phyloP scores from a whole-genome alignment of 2,329 filamentous ascomycete genomes.

The Colletotrichum euphorbiae region DNA sequence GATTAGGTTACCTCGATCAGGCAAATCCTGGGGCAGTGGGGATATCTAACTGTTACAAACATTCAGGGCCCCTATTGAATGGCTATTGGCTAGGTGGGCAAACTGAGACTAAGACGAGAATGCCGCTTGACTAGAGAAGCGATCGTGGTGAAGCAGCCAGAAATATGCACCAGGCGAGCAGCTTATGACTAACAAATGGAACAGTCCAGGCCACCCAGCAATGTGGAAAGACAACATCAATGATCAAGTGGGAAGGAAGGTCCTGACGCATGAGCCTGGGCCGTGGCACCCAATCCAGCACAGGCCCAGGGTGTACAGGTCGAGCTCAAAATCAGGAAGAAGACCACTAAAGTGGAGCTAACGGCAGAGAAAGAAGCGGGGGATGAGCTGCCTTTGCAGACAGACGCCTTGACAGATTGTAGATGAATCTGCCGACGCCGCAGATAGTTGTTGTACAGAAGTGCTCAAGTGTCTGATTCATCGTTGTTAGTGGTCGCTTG shows the following conservation, averaged over 20 bases:
- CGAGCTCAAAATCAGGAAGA: neutral
- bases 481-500: neutral
- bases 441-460: neutral
- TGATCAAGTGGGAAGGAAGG: neutral
- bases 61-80: too few species aligned
- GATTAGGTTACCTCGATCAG: too few species aligned
- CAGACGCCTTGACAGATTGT: neutral
- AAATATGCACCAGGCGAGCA: neutral
- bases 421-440: too few species aligned
- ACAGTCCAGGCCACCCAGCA: constrained; percentile 32
- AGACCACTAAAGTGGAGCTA: neutral
- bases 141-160: neutral
- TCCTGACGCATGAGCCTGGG: constrained; percentile 6
- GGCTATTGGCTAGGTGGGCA: too few species aligned
- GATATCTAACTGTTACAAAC: too few species aligned
- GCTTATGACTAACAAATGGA: constrained; percentile 32
- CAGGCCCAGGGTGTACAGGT: neutral
- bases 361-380: neutral
- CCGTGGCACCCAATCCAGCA: neutral
- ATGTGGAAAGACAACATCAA: neutral
- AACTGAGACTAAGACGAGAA: too few species aligned
- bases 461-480: neutral
- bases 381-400: neutral
- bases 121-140: too few species aligned
- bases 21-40: too few species aligned